Percentiles rank a stretch among this genome's conserved stretches.
phyloP scores from a whole-genome alignment of 2,329 filamentous ascomycete genomes.

The Nemania abortiva region DNA sequence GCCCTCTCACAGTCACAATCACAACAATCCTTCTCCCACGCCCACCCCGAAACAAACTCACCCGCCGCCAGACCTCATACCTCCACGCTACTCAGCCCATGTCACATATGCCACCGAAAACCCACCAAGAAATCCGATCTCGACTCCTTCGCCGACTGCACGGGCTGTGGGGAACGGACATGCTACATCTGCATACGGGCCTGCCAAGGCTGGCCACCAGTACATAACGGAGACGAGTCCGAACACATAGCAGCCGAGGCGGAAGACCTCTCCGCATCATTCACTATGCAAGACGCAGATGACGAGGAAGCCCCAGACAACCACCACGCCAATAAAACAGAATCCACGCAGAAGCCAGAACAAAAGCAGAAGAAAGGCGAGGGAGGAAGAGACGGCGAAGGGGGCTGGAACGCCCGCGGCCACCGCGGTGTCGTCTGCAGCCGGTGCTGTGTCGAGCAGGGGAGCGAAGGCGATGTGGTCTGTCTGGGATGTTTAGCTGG shows the following conservation, averaged over 20 bases:
- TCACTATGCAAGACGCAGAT: slow-evolving; percentile 64
- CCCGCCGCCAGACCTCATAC: slow-evolving; percentile 37
- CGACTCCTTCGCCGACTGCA: slow-evolving; percentile 74
- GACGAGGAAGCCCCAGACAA: slow-evolving; percentile 43
- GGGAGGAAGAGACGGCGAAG: slow-evolving; percentile 55
- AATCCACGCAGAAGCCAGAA: slow-evolving; percentile 27
- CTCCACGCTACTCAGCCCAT: slow-evolving; percentile 61
- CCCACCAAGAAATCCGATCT: slow-evolving; percentile 75
- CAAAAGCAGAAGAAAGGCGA: slow-evolving; percentile 40
- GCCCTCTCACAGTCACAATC: slow-evolving; percentile 18
- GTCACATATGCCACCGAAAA: slow-evolving; percentile 75
- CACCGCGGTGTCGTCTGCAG: slow-evolving; percentile 72
- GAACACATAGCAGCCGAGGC: slow-evolving; percentile 36
- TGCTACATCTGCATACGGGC: slow-evolving; percentile 77
- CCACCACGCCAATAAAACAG: slow-evolving; percentile 13
- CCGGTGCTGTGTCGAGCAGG: slow-evolving; percentile 75
- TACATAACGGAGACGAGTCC: slow-evolving; percentile 2
- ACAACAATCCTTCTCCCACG: slow-evolving; percentile 46
- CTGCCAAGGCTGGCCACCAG: slow-evolving; percentile 65
- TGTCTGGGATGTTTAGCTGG: slow-evolving; percentile 72
- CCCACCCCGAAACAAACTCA: slow-evolving; percentile 42
- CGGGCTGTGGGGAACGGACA: slow-evolving; percentile 70
- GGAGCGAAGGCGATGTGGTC: slow-evolving; percentile 72
- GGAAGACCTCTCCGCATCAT: slow-evolving; percentile 57
- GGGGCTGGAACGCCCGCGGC: slow-evolving; percentile 52